Evolutionary conservation across 208 protist species (phyloP), one percentile per base, ranked within the genome.

Genomic region (Angomonas deanei): DNA sequence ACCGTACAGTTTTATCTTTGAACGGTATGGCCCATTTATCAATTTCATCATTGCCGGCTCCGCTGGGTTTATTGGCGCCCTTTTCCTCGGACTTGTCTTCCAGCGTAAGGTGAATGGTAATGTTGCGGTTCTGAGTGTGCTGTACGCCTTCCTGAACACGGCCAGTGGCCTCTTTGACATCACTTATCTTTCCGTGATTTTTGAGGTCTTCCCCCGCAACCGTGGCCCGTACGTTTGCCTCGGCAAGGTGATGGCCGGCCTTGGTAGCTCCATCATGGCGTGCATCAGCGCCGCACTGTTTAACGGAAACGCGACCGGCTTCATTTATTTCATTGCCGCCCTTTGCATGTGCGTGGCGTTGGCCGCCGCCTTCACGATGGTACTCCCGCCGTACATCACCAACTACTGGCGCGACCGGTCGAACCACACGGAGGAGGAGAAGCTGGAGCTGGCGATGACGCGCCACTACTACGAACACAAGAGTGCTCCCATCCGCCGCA

Each of bases 161-260:
- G 64, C 70, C 39, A 84, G 77, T 47, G 81, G 81, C 26, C 61
- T 88, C 32, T 55, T 82, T 13, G 77, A 84, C 53, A 73, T 64
- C 30, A 68, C 59, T n/a, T 84, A 82, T 54, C 72, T 88, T 64
- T 70, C 75, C 30, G 81, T 73, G 4, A 55, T 88, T 24, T 67
- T 76, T 58, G 81, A 88, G 59, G 50, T 81, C 0, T 88, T 88
- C 52, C 81, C 81, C 21, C 81, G 81, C 46, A 88, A 88, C 67
- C 76, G 81, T 33, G 81, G 81, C 52, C 81, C 76, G 3, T 74
- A 84, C 30, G 66, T 88, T 47, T 75, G 70, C 38, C 70, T 88
- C 11, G 82, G 70, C n/a, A 89, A 89, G 73, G 82, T 89, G 42
- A 84, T 89, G 82, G 81, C 82, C 2, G 68, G 78, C n/a, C 66